phyloP scores from a whole-genome alignment of 768 basidiomycete species.

The Leccinellum luteum region DNA sequence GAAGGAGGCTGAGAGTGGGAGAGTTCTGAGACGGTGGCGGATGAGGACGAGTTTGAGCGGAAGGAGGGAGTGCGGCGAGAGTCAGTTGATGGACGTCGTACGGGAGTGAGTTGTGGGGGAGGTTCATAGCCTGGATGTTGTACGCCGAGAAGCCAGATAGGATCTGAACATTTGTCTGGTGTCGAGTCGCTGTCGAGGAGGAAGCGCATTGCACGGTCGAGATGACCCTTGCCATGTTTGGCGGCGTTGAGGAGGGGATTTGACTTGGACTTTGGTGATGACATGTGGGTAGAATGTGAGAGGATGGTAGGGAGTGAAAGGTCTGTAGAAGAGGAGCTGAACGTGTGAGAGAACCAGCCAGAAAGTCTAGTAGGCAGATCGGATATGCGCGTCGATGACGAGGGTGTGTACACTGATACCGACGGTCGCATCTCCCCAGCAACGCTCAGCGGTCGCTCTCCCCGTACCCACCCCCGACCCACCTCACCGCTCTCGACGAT shows the following conservation, averaged over 20 bases:
- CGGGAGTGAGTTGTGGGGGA: conserved; percentile 25
- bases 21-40: conserved; percentile 33
- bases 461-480: conserved; percentile 51
- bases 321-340: conserved; percentile 69
- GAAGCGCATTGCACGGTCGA: conserved; percentile 85
- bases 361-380: conserved; percentile 76
- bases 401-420: conserved; percentile 45
- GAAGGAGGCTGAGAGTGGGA: conserved; percentile 39
- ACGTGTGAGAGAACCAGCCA: conserved; percentile 80
- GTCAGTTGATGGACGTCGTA: conserved; percentile 40
- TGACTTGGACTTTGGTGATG: conserved; percentile 43
- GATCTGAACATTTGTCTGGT: conserved; percentile 76
- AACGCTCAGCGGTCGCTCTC: conserved; percentile 53
- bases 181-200: conserved; percentile 88
- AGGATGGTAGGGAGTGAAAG: conserved; percentile 64
- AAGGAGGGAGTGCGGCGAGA: conserved; percentile 43
- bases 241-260: conserved; percentile 63
- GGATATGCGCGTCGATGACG: conserved; percentile 51
- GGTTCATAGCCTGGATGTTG: conserved; percentile 73
- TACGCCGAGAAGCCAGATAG: conserved; percentile 89
- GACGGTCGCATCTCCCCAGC: conserved; percentile 43
- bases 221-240: conserved; percentile 69
- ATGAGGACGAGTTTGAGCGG: conserved; percentile 44
- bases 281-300: conserved; percentile 39
- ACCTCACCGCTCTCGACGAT: conserved; percentile 61